Evolutionary conservation across 192 early-diverging fungal genomes (phyloP).

Genomic region (Coemansia sp.): DNA sequence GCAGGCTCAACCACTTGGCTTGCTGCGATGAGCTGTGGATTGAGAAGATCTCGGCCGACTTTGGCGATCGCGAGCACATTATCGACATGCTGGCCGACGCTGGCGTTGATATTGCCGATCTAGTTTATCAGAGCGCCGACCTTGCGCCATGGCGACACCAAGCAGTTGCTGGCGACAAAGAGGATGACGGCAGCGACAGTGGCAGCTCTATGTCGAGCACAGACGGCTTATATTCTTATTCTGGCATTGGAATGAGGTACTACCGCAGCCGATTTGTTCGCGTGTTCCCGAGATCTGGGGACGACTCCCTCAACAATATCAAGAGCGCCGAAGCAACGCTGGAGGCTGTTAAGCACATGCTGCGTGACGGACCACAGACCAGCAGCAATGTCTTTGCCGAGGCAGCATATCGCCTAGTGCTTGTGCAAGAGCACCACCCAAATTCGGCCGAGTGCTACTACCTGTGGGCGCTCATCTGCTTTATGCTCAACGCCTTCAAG

Average conservation of each 20-base stretch:
- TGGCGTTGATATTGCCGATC: conserved; percentile 43
- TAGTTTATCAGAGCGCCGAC: conserved; percentile 13
- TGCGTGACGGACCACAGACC: conserved; percentile 36
- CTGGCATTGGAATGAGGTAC: conserved; percentile 28
- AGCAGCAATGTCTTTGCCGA: conserved; percentile 30
- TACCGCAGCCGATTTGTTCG: conserved; percentile 35
- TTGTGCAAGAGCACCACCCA: conserved; percentile 49
- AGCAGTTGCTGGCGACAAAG: not conserved
- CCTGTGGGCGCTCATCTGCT: conserved; percentile 52
- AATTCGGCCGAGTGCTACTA: conserved; percentile 51
- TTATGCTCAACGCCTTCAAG: conserved; percentile 38
- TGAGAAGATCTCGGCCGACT: conserved; percentile 41
- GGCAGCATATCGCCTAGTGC: conserved; percentile 32
- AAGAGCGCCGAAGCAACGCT: conserved; percentile 25
- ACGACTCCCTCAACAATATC: conserved; percentile 11
- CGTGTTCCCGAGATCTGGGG: conserved; percentile 29
- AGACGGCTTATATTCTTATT: not conserved
- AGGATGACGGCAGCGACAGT: not conserved
- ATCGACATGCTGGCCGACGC: conserved; percentile 42
- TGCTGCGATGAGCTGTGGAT: conserved; percentile 41
- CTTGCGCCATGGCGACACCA: conserved; percentile 29
- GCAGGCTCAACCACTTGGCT: conserved; percentile 17
- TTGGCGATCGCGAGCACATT: conserved; percentile 40
- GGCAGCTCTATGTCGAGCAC: too few species aligned
- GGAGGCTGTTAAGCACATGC: conserved; percentile 34